Percentiles rank a stretch among this genome's conserved stretches.
These are phyloP conservation scores for Rhamnella rubrinervis DNA, from an alignment of 331 rosid species.

Conservation along the genomic window DNA sequence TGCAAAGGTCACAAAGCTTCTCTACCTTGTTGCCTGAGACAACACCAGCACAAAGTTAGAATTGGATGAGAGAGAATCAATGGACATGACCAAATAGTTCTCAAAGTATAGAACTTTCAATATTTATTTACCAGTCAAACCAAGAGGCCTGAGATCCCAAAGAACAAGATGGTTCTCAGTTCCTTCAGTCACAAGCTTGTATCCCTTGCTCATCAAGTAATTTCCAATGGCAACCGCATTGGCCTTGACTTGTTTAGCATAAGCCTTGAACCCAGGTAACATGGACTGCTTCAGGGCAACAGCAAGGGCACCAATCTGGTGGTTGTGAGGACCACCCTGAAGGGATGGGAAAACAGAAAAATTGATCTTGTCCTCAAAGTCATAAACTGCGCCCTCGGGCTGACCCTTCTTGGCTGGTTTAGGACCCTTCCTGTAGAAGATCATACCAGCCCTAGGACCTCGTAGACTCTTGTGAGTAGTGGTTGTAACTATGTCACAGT, in stretches of 20 bases:
- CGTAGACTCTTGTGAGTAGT: conserved; percentile 98
- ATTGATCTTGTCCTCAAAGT: conserved; percentile 92
- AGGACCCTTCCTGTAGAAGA: conserved; percentile 95
- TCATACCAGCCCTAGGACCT: conserved; percentile 98
- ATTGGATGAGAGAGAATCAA: too few relatives aligned
- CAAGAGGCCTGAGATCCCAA: conserved; percentile 99
- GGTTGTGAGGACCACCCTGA: conserved; percentile 99
- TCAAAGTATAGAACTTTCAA: neutral
- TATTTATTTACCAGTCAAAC: conserved; percentile 81
- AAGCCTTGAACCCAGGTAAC: conserved; percentile 78
- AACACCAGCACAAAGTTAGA: conserved; percentile 13
- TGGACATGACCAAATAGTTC: neutral
- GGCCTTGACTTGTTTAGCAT: conserved; percentile 97
- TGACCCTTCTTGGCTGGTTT: conserved; percentile 97
- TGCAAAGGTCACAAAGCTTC: conserved; percentile 82
- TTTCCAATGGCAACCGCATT: conserved; percentile 96
- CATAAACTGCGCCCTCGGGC: conserved; percentile 80
- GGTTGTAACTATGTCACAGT: conserved; percentile 91
- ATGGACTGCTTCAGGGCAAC: conserved; percentile 89
- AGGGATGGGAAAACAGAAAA: conserved; percentile 96
- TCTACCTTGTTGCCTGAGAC: conserved; percentile 85
- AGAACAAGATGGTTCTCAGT: conserved; percentile 98
- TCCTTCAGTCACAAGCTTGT: conserved; percentile 95
- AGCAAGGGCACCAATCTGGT: conserved; percentile 98
- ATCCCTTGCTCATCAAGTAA: conserved; percentile 74